Base-by-base conservation (phyloP, 164 flowering plant species). In the Malania oleifera region DNA sequence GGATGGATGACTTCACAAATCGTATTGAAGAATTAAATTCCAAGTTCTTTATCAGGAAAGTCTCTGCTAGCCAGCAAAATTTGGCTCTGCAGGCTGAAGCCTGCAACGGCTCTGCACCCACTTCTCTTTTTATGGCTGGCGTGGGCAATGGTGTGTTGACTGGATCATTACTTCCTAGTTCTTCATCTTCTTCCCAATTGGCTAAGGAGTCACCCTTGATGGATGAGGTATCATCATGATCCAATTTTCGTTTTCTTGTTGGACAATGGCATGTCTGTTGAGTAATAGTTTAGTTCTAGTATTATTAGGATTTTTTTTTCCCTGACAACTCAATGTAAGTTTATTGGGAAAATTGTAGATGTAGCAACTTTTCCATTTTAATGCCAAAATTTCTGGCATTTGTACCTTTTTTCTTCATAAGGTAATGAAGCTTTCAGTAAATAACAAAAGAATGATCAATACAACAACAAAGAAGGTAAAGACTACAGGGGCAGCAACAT, bases 21-120 rank as follows among this genome's bases (percentile, higher is more conserved):
- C 50, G 50, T 46, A 46, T 46, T 46, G 50, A 46, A 23, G 50
- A 46, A 13, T 46, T 46, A 23, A 46, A 46, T 46, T 46, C 50
- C 26, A 46, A 46, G 26, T 46, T 46, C 26, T 20, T 26, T 11
- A 19, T 46, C 26, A 46, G 50, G 26, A 46, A 46, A 11, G 26
- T 20, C 14, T 46, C 26, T 22, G 25, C 26, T 20, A 20, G 50
- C 14, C 26, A 46, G 12, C 50, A 46, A 23, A 46, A 46, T 26
- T 46, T 23, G 50, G 50, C 50, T 6, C n/a, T 20, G 26, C 50
- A n/a, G 23, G 50, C 26, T 20, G 50, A 46, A 46, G 26, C 50
- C 26, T 46, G 50, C 50, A 46, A 46, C 9, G 50, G 50, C 25
- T 23, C 50, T 46, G 50, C 13, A 13, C 50, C 50, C 26, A 17